These are phyloP conservation scores for Boletus hoseneyae DNA, from an alignment of 1,284 basidiomycete genomes.

Conservation along the genomic window DNA sequence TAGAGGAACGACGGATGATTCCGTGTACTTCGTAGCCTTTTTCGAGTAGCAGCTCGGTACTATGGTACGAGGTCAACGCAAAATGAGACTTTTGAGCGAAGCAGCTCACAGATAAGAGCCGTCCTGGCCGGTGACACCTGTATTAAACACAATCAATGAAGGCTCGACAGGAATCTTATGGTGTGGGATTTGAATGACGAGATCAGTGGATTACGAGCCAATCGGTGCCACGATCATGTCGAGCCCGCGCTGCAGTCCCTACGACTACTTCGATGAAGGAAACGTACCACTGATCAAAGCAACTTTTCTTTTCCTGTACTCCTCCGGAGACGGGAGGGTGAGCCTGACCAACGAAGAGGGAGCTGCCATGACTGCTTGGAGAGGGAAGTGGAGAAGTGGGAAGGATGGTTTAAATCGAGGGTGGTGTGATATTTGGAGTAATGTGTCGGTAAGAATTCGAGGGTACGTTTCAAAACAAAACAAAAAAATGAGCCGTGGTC, in stretches of 20 bases:
- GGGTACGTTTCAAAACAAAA: no score
- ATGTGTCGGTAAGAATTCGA: not conserved
- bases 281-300: conserved; percentile 80
- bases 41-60: conserved; percentile 77
- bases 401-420: not conserved
- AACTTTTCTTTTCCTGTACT: conserved; percentile 83
- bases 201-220: conserved; percentile 3
- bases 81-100: not conserved
- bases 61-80: conserved; percentile 31
- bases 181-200: not conserved
- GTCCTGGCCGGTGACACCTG: conserved; percentile 91
- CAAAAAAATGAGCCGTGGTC: conserved; percentile 26
- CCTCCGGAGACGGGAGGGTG: conserved; percentile 66
- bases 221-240: not conserved
- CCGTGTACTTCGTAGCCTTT: conserved; percentile 93
- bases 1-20: conserved; percentile 90
- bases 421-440: not conserved
- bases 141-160: conserved; percentile 14
- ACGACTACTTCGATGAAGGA: conserved; percentile 6
- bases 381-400: not conserved
- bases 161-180: not conserved
- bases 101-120: conserved; percentile 78
- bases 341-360: conserved; percentile 46
- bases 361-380: conserved; percentile 21
- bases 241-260: not conserved